These are phyloP conservation scores for Inosperma sp. DNA, from an alignment of 768 basidiomycete genomes.

Conservation along the genomic window DNA sequence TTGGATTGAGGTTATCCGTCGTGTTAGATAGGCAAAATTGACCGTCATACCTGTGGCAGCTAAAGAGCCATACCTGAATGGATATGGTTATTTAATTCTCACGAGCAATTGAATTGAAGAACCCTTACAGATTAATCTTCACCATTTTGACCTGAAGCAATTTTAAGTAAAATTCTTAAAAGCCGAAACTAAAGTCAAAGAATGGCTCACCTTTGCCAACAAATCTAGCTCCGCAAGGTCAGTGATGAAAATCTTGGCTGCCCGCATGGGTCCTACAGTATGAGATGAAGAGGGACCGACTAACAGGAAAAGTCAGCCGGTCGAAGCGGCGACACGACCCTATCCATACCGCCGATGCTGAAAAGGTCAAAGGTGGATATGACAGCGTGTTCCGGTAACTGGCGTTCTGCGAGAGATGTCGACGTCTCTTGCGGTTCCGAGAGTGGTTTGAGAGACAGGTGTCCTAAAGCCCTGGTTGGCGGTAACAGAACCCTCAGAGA, in stretches of 20 bases:
- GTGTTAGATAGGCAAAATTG: neutral
- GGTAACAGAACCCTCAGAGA: neutral
- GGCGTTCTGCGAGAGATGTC: conserved; percentile 16
- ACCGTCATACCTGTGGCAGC: conserved; percentile 74
- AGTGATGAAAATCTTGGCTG: conserved; percentile 80
- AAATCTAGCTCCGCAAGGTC: conserved; percentile 66
- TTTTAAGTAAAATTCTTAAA: neutral
- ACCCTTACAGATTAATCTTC: conserved; percentile 75
- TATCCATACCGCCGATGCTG: conserved; percentile 72
- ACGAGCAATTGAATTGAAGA: conserved; percentile 3
- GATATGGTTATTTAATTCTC: neutral
- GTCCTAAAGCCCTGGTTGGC: conserved; percentile 4
- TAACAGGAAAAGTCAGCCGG: conserved; percentile 18
- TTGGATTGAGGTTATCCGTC: conserved; percentile 3
- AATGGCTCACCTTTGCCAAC: conserved; percentile 56
- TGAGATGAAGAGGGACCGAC: conserved; percentile 52
- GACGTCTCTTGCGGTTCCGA: conserved; percentile 1
- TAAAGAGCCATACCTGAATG: conserved; percentile 76
- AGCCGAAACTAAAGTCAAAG: neutral
- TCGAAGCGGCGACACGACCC: neutral
- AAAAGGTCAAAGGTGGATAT: conserved; percentile 93
- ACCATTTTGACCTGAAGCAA: conserved; percentile 71
- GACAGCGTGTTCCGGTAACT: conserved; percentile 74
- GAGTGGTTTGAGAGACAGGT: conserved; percentile 12
- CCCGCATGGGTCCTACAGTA: conserved; percentile 71